Conservation (phyloP, 495 filamentous ascomycete genomes). For the Lineolata rhizophorae region DNA sequence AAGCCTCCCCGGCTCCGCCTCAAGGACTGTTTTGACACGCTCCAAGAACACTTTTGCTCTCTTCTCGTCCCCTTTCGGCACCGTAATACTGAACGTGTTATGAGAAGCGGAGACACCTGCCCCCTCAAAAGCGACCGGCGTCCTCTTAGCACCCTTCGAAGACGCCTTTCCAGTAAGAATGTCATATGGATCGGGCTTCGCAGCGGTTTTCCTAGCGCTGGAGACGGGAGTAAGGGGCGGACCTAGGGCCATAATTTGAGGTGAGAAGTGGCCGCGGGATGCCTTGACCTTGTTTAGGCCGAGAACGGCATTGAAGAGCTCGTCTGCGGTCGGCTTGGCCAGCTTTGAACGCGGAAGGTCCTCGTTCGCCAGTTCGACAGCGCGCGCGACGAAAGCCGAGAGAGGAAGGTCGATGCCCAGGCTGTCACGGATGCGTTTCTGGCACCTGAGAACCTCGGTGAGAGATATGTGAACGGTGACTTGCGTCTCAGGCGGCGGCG, state of each 20-base stretch:
- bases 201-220: constrained; percentile 11
- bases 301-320: constrained; percentile 75
- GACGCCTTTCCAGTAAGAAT: constrained; percentile 34
- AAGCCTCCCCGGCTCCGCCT: constrained; percentile 59
- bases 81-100: constrained; percentile 63
- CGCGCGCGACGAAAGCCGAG: constrained; percentile 68
- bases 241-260: constrained; percentile 46
- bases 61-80: constrained; percentile 55
- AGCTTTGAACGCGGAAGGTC: constrained; percentile 46
- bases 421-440: constrained; percentile 52
- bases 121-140: constrained; percentile 13
- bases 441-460: constrained; percentile 49
- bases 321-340: constrained; percentile 45
- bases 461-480: constrained; percentile 58
- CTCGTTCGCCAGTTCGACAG: constrained; percentile 67
- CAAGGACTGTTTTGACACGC: constrained; percentile 60
- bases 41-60: constrained; percentile 62
- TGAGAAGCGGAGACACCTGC: constrained; percentile 22
- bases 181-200: constrained; percentile 52
- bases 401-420: constrained; percentile 64
- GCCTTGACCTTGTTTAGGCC: constrained; percentile 40
- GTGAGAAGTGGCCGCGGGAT: constrained; percentile 39
- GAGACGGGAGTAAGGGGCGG: constrained; percentile 15
- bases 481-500: constrained; percentile 23
- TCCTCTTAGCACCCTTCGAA: constrained; percentile 12